Base-by-base conservation (phyloP, 129 eudicot species). In the Pittosporum tobira region DNA sequence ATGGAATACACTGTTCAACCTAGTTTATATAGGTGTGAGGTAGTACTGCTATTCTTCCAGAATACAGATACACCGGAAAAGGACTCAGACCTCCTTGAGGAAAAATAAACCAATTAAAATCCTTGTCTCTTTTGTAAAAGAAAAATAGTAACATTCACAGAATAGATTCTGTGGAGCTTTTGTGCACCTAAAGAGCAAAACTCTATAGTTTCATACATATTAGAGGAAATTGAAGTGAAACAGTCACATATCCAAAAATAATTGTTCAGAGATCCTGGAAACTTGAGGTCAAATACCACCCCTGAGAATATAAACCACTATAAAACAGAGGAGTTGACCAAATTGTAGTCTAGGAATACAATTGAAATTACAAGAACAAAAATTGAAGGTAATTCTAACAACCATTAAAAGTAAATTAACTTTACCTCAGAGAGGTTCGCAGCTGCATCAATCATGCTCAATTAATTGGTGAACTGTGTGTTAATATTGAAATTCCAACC, bases 401-500 rank as follows among this genome's bases (percentile, higher is more conserved):
- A 15, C 49, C 44, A 16, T 6, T 44, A 26, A 30, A 48, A 25
- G 18, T 28, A 30, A n/a, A 6, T 47, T 15, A 54, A 37, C 57
- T 37, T 49, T 55, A 30, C 56, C 63, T 31, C 49, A 1, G 11
- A 60, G 16, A 60, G 20, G 21, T 42, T 12, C n/a, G 10, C 6
- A 30, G 8, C 57, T 37, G n/a, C n/a, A n/a, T n/a, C 21, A 46
- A 49, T 10, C 51, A 46, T 26, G 46, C 25, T n/a, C 13, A 51
- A 36, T 50, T 16, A 36, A 68, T 51, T 63, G 20, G 37, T 30
- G 59, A 68, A 53, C 16, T 43, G 74, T 68, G 79, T 73, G 67
- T 83, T 82, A 55, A 61, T 64, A 69, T 61, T 75, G 72, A 75
- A 61, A 79, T 68, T 58, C 59, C 62, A 76, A 74, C 72, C 73